Base-by-base conservation (phyloP, 805 yeast genomes). In the Candida loeiensis region DNA sequence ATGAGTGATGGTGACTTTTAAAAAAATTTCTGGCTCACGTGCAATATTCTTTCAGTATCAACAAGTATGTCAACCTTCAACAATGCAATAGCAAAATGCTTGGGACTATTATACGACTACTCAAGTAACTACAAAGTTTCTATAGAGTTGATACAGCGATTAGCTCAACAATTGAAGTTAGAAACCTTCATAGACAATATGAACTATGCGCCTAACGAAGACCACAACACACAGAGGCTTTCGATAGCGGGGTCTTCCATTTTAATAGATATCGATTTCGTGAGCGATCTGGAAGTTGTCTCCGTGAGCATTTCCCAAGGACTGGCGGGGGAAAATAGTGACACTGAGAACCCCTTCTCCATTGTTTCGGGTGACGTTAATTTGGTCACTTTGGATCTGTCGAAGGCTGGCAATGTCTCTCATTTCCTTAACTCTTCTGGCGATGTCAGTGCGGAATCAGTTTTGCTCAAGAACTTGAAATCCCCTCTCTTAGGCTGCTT, bases 171-270 rank as follows among this genome's bases (percentile, higher is more conserved):
- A 40, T 54, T 69, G 45, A 59, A 56, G 34, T 51, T 69, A 7
- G 74, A 69, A 41, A 69, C 74, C 1, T 69, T 65, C 40, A 55
- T 66, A 36, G 74, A 69, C 44, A 57, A 61, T 22, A 62, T 64
- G 34, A 61, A 62, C 5, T 54, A 58, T 37, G 43, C 64, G 9
- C 26, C 39, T 14, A 40, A 40, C 21, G 44, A 34, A 14, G 36
- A 36, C 18, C 33, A 22, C 4, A 49, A 50, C 15, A 48, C 55
- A 21, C 61, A 60, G 31, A 51, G 73, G 38, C 53, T 69, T 36
- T 59, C 72, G 11, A 69, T 69, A 26, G 74, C 73, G 1, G 73
- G 73, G 7, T 56, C 69, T 2, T 53, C 60, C 14, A 61, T 67
- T 6, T 55, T 69, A 22, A 53, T 69, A 15, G 74, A 69, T 41